Conservation (phyloP, 1,139 yeast species). For the Fermentozyma sake region DNA sequence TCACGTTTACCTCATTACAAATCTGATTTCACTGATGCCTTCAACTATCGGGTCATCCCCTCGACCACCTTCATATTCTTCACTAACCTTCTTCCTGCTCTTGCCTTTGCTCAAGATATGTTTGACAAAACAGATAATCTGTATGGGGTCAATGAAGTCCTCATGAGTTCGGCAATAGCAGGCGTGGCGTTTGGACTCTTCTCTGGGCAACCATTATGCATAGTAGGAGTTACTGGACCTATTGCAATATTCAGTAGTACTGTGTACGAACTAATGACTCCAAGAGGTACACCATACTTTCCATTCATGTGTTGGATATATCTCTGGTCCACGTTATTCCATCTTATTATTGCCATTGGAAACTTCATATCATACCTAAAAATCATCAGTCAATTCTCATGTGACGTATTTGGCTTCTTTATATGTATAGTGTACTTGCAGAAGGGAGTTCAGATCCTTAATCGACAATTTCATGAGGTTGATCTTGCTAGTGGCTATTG, state of each 20-base stretch:
- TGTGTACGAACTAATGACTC: conserved; percentile 72
- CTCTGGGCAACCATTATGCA: conserved; percentile 87
- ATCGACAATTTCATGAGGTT: conserved; percentile 56
- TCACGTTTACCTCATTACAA: conserved; percentile 61
- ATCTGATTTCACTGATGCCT: conserved; percentile 80
- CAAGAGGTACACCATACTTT: conserved; percentile 66
- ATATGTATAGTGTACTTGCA: conserved; percentile 87
- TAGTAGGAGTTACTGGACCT: conserved; percentile 98
- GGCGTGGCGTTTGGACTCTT: conserved; percentile 85
- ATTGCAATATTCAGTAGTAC: conserved; percentile 88
- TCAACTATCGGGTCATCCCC: conserved; percentile 86
- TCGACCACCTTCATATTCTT: conserved; percentile 78
- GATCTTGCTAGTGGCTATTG: conserved; percentile 63
- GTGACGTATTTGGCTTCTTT: conserved; percentile 91
- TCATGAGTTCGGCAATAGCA: conserved; percentile 79
- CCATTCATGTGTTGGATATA: conserved; percentile 97
- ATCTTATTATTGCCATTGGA: conserved; percentile 63
- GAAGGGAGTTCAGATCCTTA: conserved; percentile 80
- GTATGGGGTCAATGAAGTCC: conserved; percentile 88
- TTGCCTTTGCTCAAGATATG: conserved; percentile 97
- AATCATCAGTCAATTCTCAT: conserved; percentile 76
- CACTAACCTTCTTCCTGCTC: conserved; percentile 87
- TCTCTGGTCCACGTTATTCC: conserved; percentile 86
- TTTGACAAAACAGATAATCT: conserved; percentile 81
- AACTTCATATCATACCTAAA: conserved; percentile 68